Conservation (phyloP, 2,329 filamentous ascomycete species). For the Diaporthe humulicola region DNA sequence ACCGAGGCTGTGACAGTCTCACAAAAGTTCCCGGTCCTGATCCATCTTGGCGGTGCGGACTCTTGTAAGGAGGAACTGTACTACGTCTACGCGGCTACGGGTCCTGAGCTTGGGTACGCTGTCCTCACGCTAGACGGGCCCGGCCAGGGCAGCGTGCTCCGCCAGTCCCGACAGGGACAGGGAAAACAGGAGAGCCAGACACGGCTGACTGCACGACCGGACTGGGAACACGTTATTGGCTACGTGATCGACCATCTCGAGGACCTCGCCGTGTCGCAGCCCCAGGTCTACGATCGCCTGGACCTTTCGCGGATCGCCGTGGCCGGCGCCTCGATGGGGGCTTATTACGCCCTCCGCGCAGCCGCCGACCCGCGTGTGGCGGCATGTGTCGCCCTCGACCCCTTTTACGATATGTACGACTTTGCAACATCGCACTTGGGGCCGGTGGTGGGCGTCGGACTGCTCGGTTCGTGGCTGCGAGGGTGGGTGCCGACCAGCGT, state of each 20-base stretch:
- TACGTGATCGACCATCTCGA: constrained; percentile 46
- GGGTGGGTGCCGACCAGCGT: too few relatives aligned
- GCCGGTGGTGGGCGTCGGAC: too few relatives aligned
- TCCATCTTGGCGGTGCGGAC: constrained; percentile 54
- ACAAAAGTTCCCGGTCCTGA: constrained; percentile 50
- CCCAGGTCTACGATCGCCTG: not conserved
- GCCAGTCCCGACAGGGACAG: constrained; percentile 17
- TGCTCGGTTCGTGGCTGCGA: too few relatives aligned
- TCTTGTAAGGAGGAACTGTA: constrained; percentile 57
- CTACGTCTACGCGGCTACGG: constrained; percentile 45
- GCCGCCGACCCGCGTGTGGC: constrained; percentile 57
- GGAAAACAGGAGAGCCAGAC: constrained; percentile 1
- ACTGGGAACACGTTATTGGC: constrained; percentile 53
- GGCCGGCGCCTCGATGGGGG: constrained; percentile 57
- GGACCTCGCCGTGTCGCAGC: not conserved
- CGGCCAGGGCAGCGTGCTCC: constrained; percentile 56
- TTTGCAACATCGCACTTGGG: too few relatives aligned
- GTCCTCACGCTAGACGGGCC: constrained; percentile 60
- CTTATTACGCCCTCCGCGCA: constrained; percentile 59
- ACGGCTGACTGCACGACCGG: constrained; percentile 48
- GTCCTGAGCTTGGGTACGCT: constrained; percentile 54
- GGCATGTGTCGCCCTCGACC: constrained; percentile 51
- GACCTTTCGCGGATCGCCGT: constrained; percentile 54
- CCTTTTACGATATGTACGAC: not conserved
- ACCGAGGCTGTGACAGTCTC: not conserved